Evolutionary conservation across 306 rosid species (phyloP).

Genomic region (Parietaria judaica): DNA sequence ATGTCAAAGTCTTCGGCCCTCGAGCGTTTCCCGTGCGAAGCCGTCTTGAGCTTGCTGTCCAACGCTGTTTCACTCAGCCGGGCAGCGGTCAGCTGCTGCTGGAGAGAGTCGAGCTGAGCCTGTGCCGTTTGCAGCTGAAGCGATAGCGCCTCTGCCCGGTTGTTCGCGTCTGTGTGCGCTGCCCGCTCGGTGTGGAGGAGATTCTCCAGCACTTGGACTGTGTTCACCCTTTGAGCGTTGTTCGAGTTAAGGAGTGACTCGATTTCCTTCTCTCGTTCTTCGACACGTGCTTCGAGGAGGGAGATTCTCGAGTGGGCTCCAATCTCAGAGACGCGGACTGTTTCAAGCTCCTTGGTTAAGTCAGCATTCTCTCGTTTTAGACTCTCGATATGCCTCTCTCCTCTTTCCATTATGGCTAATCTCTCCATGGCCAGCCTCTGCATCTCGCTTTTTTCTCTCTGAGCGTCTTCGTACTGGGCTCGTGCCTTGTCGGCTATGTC

Average conservation of each 20-base stretch:
- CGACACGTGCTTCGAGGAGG: constrained; percentile 60
- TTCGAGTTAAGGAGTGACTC: constrained; percentile 65
- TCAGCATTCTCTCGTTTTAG: constrained; percentile 53
- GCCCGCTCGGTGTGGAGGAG: constrained; percentile 86
- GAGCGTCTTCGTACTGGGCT: constrained; percentile 51
- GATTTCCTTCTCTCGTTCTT: constrained; percentile 73
- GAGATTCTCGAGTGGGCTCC: constrained; percentile 48
- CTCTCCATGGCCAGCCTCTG: constrained; percentile 85
- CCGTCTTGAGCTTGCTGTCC: constrained; percentile 59
- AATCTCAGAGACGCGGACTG: constrained; percentile 48
- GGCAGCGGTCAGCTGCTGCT: constrained; percentile 71
- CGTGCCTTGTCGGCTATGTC: constrained; percentile 71
- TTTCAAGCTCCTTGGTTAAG: constrained; percentile 41
- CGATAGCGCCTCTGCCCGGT: constrained; percentile 84
- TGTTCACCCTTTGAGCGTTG: constrained; percentile 62
- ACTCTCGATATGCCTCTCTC: constrained; percentile 63
- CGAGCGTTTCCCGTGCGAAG: constrained; percentile 69
- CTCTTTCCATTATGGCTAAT: constrained; percentile 68
- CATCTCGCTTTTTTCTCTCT: constrained; percentile 74
- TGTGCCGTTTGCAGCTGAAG: constrained; percentile 84
- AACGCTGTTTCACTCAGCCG: constrained; percentile 72
- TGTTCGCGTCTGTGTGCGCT: constrained; percentile 83
- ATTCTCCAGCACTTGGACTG: constrained; percentile 64
- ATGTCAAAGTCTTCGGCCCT: constrained; percentile 55
- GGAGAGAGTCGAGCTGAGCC: constrained; percentile 73